phyloP scores from a whole-genome alignment of 768 basidiomycete species.

The Nevesoporus exiguus region DNA sequence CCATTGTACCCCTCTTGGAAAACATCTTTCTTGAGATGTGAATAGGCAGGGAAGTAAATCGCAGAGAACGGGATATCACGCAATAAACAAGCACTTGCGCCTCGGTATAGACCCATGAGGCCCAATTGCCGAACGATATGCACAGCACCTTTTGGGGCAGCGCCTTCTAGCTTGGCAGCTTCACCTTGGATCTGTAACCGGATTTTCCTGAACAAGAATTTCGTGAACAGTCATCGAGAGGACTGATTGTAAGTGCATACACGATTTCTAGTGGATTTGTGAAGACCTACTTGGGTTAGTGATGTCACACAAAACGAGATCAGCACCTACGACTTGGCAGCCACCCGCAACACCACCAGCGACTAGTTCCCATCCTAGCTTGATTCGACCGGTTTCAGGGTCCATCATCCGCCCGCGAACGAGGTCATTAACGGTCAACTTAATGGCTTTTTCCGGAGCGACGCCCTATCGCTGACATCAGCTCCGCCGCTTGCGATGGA shows the following conservation, averaged over 20 bases:
- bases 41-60: conserved; percentile 86
- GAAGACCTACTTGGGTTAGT: conserved; percentile 61
- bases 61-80: conserved; percentile 98
- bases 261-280: conserved; percentile 97
- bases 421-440: conserved; percentile 93
- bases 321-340: conserved; percentile 87
- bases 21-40: conserved; percentile 87
- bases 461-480: conserved; percentile 60
- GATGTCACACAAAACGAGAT: conserved; percentile 5
- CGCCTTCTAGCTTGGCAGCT: conserved; percentile 82
- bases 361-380: conserved; percentile 82
- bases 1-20: conserved; percentile 96
- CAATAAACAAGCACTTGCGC: conserved; percentile 87
- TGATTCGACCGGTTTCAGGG: conserved; percentile 93
- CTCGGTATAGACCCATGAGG: conserved; percentile 88
- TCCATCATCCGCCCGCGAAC: conserved; percentile 82
- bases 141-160: conserved; percentile 75
- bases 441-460: conserved; percentile 97
- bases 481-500: background rate
- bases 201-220: conserved; percentile 62
- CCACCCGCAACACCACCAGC: conserved; percentile 94
- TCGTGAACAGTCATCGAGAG: background rate
- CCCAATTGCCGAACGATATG: conserved; percentile 95
- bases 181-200: conserved; percentile 95
- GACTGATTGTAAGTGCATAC: conserved; percentile 42